phyloP scores from a whole-genome alignment of 1,139 yeast species.

The Magnusiomyces magnusii region DNA sequence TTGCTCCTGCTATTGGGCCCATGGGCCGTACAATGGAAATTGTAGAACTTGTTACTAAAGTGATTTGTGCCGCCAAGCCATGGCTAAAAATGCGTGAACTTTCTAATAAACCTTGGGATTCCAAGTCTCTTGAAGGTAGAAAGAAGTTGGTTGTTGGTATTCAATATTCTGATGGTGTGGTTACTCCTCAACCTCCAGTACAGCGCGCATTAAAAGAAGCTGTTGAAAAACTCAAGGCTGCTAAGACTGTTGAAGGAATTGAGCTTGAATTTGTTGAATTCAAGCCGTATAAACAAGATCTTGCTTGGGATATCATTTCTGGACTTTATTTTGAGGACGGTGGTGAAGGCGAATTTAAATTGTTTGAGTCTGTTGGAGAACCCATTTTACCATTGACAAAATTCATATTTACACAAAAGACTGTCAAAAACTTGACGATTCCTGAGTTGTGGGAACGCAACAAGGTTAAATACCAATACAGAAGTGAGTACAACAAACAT shows the following conservation, averaged over 20 bases:
- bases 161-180: constrained; percentile 33
- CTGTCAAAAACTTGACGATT: constrained; percentile 24
- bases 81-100: constrained; percentile 46
- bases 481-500: constrained; percentile 28
- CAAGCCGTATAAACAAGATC: constrained; percentile 35
- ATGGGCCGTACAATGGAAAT: constrained; percentile 43
- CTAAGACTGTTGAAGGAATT: constrained; percentile 29
- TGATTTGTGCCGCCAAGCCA: too few relatives aligned
- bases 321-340: constrained; percentile 44
- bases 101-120: constrained; percentile 45
- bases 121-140: constrained; percentile 34
- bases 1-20: too few relatives aligned
- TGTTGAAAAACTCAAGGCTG: constrained; percentile 30
- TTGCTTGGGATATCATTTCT: constrained; percentile 35
- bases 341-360: constrained; percentile 35
- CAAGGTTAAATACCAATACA: constrained; percentile 29
- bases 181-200: constrained; percentile 47
- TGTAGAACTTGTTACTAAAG: too few relatives aligned
- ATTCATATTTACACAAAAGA: constrained; percentile 30
- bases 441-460: constrained; percentile 35
- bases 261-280: constrained; percentile 38
- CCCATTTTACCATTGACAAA: constrained; percentile 32
- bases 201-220: constrained; percentile 36
- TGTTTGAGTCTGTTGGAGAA: constrained; percentile 40
- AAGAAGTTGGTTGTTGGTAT: constrained; percentile 32